Base-by-base conservation (phyloP, 352 stramenopile species). In the Globisporangium middletonii region DNA sequence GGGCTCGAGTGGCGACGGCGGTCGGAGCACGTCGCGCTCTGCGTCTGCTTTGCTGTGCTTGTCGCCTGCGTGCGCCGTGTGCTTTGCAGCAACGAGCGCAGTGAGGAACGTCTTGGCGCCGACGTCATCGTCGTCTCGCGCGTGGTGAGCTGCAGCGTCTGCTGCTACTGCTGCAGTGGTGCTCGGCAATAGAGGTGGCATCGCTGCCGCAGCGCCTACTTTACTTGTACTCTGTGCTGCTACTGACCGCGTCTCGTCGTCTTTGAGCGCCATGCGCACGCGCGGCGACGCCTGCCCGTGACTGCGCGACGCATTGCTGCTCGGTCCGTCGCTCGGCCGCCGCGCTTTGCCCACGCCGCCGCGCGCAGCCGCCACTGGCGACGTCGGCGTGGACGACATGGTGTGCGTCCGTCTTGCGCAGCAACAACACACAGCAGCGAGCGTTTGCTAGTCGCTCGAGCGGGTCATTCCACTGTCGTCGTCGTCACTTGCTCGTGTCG, bases 1-100 rank as follows among this genome's bases (percentile, higher is more conserved):
- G 13, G 73, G 60, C 23, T 87, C 82, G 4, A 90, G 61, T 11
- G 82, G 77, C 9, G 82, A 92, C 33, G 79, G 79, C 1, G 82
- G 82, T 4, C 79, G 68, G 49, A 89, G 38, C 4, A 55, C 41
- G 2, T 57, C 49, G 13, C 30, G 4, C 8, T 38, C 45, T 2
- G 3, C 11, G 18, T 42, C 43, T 6, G 8, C 11, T 16, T 19
- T 42, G n/a, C 15, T 11, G 41, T 41, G 57, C 8, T 38, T 50
- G 7, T 7, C 45, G 13, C n/a, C 50, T 18, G 18, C 4, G 23
- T 62, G 52, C 8, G 46, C 37, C 8, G 33, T 41, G 43, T 54
- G 46, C 45, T 78, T 71, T 2, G 53, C 44, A 1, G 74, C 63
- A 16, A 69, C 49, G 0, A 85, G 57, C 6, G 74, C 74, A 12